Base-by-base conservation (phyloP, 176 grass and related monocot species). In the Hordeum marinum region DNA sequence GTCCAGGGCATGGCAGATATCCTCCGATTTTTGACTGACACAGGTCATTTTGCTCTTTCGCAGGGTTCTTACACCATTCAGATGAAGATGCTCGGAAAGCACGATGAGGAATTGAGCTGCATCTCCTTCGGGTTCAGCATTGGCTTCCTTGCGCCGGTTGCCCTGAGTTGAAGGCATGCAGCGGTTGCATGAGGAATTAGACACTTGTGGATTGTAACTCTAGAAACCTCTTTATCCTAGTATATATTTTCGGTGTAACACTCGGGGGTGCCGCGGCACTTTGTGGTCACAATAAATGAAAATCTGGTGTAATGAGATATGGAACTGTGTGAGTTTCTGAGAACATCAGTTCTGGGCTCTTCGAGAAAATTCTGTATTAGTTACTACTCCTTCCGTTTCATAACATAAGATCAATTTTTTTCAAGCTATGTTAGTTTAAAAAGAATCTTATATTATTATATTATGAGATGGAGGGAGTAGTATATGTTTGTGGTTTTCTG, bases 51-150 rank as follows among this genome's bases (percentile, higher is more conserved):
- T 71, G 61, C 35, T 88, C 20, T 20, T 1, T 36, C 26, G 4
- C 68, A 98, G 91, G 93, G 96, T 29, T 90, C 93, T 12, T 98
- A 98, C 78, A 88, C 86, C 9, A 86, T 98, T 82, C 81, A 63
- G 34, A 98, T 98, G 93, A 94, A 81, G 72, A 78, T 95, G 81
- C 72, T 75, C 3, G 72, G 72, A 45, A 4, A 52, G 7, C 46
- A 50, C 1, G 43, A 75, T 18, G 15, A 75, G 72, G 72, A 75
- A 20, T 24, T 75, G 24, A 52, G 72, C 43, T 75, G 72, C 72
- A 75, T 75, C 43, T 75, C 43, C 25, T 75, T 75, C 25, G 43
- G 43, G 42, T 75, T 75, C 72, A 52, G 15, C 43, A 75, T 75
- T 75, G 72, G 72, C 43, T 75, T 75, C 25, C 25, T 75, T 9